Evolutionary conservation across 352 stramenopile species (phyloP).

Genomic region (Phytophthora cajani): DNA sequence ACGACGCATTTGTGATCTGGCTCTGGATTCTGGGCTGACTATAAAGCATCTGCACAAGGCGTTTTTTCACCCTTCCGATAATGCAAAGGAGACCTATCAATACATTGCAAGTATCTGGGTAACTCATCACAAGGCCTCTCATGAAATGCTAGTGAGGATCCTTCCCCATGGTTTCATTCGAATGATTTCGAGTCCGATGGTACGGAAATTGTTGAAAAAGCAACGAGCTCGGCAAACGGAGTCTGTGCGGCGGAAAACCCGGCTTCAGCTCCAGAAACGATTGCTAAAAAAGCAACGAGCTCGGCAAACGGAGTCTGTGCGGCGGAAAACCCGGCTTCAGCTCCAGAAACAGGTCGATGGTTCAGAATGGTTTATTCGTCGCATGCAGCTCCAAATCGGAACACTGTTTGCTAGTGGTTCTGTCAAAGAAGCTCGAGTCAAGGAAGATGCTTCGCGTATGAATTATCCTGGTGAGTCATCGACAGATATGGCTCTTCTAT

Average conservation of each 20-base stretch:
- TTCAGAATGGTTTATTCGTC: conserved; percentile 73
- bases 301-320: conserved; percentile 39
- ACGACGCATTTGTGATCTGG: conserved; percentile 74
- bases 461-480: conserved; percentile 83
- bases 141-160: conserved; percentile 68
- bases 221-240: conserved; percentile 52
- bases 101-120: conserved; percentile 83
- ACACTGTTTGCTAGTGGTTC: conserved; percentile 45
- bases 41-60: conserved; percentile 66
- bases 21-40: conserved; percentile 67
- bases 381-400: conserved; percentile 70
- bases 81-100: conserved; percentile 73
- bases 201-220: conserved; percentile 73
- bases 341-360: conserved; percentile 29
- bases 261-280: conserved; percentile 30
- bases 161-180: conserved; percentile 79
- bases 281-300: conserved; percentile 66
- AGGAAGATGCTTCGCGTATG: conserved; percentile 58
- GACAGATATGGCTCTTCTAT: conserved; percentile 70
- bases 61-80: conserved; percentile 68
- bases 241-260: conserved; percentile 31
- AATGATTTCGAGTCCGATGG: conserved; percentile 68
- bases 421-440: conserved; percentile 33
- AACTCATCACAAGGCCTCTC: conserved; percentile 75
- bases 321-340: conserved; percentile 36